Conservation (phyloP, 176 grass and related monocot genomes). For the Triticum dicoccoides region DNA sequence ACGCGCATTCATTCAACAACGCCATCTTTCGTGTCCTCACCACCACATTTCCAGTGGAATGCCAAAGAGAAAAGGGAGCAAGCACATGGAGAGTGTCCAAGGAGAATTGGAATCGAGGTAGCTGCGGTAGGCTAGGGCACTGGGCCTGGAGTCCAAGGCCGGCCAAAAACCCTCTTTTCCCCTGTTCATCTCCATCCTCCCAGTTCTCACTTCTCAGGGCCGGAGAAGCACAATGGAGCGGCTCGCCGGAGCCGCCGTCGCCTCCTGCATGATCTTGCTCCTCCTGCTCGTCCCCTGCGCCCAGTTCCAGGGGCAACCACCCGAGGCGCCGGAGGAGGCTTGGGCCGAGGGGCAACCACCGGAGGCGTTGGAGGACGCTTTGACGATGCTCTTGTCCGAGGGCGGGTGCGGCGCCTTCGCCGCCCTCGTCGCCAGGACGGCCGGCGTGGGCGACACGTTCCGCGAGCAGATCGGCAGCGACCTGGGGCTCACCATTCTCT, state of each 20-base stretch:
- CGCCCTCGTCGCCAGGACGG: slow-evolving; percentile 27
- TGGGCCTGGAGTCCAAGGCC: no score
- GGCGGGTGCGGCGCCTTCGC: slow-evolving; percentile 59
- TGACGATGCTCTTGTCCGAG: slow-evolving; percentile 15
- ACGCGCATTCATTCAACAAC: background rate
- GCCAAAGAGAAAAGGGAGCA: no score
- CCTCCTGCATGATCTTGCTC: no score
- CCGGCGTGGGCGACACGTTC: slow-evolving; percentile 25
- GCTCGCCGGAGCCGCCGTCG: no score
- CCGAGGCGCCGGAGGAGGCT: slow-evolving; percentile 3
- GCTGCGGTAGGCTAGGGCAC: background rate
- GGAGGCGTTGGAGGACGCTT: background rate
- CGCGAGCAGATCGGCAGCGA: background rate
- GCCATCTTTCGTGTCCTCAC: no score
- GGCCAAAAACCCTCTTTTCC: no score
- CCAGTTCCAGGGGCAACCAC: background rate
- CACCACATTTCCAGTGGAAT: no score
- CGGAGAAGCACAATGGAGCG: no score
- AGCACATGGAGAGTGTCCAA: no score
- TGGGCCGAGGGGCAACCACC: slow-evolving; percentile 8
- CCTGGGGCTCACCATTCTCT: slow-evolving; percentile 47
- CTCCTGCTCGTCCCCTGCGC: background rate
- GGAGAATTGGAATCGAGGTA: background rate
- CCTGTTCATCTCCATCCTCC: no score
- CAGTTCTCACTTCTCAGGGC: no score